Base-by-base conservation (phyloP, 1,139 yeast species). In the Saccharomyces pastorianus region DNA sequence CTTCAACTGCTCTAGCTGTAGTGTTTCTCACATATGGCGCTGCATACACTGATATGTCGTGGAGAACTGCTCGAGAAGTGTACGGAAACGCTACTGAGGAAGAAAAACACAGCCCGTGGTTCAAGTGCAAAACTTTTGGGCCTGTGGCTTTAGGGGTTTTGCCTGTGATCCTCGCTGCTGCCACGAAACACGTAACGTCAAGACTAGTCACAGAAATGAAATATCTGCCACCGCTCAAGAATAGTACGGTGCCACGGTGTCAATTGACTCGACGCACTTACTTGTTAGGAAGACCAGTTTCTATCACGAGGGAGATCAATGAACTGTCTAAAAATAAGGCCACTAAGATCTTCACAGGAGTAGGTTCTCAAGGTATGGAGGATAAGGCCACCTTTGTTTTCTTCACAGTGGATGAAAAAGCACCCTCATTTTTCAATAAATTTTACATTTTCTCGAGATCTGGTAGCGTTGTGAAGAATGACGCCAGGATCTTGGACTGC, bases 281-380 rank as follows among this genome's bases (percentile, higher is more conserved):
- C 29, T 9, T 67, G 7, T 41, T 56, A 4, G 63, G 66, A 1
- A 58, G 59, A 46, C 60, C 56, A 14, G 52, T 61, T 14, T 52
- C 50, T 9, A 38, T 53, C 6, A 53, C 52, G 3, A 57, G 61
- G 28, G 57, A 62, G 2, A 44, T 67, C 46, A 48, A 55, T 20
- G 52, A 58, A 6, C 51, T 67, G n/a, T 56, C 50, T 11, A 63
- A 64, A 48, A 56, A 55, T 26, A 55, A 55, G 9, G 58, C 54
- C 48, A 57, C 61, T 11, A 57, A 59, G 29, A 63, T 65, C 4
- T 67, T 58, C 46, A 67, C 71, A 1, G 71, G 71, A 2, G 57
- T 54, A 4, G 71, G 71, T 7, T 28, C 51, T 1, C 68, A 65
- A 49, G 70, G 70, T n/a, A 58, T 66, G 17, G 70, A 66, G 14